Base-by-base conservation (phyloP, 108 stramenopile species). In the Nitzschia sp. region DNA sequence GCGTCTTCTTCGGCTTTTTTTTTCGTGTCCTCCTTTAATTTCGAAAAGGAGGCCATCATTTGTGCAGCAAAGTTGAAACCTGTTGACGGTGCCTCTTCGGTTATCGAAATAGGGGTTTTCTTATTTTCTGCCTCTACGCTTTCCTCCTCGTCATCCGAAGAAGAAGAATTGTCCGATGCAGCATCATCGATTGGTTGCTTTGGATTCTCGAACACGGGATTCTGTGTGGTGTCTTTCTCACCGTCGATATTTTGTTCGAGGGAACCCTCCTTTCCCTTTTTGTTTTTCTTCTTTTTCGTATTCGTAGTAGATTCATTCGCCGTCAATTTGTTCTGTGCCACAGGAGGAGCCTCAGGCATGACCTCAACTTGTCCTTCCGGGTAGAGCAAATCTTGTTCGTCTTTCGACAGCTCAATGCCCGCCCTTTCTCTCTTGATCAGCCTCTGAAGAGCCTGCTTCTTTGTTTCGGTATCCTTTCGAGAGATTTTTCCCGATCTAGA, bases 361-460 rank as follows among this genome's bases (percentile, higher is more conserved):
- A 13, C 13, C 38, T 41, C 38, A 13, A 41, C 38, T 9, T 41
- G 38, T 13, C 38, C 13, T 41, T 41, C 38, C 38, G 38, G 75
- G 63, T 88, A 92, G 17, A 95, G 66, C 29, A 87, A 41, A 46
- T 81, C 86, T 61, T 76, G 64, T 73, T 95, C 91, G 38, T 91
- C 88, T 45, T 77, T 46, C 9, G 85, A 88, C 44, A 92, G 67
- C 33, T 54, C 44, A 32, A 92, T 63, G 15, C 91, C 89, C 25
- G 85, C 73, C 28, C 77, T 67, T 68, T 95, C 91, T 64, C 80
- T 92, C 22, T 80, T 80, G 3, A 87, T 45, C 2, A 89, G 48
- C 36, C 73, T 78, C 31, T 88, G 81, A 34, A 95, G 56, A 9
- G 66, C 53, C 77, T 92, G 81, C 46, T 80, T 89, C 71, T 89